Evolutionary conservation across 192 early-diverging fungal genomes (phyloP).

Genomic region (Phlyctochytrium planicorne): DNA sequence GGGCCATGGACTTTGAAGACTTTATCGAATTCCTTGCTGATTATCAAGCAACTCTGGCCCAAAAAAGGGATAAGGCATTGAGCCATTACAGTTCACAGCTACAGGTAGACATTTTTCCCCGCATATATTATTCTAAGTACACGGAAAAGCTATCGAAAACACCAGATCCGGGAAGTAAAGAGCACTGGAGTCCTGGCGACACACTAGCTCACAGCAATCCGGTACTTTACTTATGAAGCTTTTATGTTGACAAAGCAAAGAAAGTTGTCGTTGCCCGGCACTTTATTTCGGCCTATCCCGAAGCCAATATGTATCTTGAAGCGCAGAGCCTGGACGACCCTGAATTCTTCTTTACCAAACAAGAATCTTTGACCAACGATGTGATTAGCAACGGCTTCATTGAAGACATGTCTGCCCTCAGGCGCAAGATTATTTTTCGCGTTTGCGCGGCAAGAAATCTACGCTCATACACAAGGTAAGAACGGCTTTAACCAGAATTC

Average conservation of each 20-base stretch:
- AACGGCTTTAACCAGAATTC: background rate
- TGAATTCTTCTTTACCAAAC: constrained; percentile 28
- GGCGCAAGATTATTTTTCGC: constrained; percentile 29
- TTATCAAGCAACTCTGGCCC: constrained; percentile 29
- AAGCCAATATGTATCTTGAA: constrained; percentile 20
- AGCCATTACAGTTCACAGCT: constrained; percentile 8
- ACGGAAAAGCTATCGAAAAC: constrained; percentile 6
- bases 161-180: background rate
- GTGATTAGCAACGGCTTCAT: constrained; percentile 14
- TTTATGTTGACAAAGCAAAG: background rate
- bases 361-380: constrained; percentile 14
- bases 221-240: constrained; percentile 5
- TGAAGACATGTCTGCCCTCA: constrained; percentile 24
- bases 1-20: constrained; percentile 40
- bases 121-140: background rate
- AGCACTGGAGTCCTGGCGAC: constrained; percentile 6
- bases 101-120: background rate
- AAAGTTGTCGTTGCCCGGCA: constrained; percentile 23
- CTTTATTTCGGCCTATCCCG: constrained; percentile 34
- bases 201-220: constrained; percentile 4
- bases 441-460: constrained; percentile 27
- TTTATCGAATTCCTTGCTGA: constrained; percentile 46
- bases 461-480: constrained; percentile 4
- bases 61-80: constrained; percentile 15
- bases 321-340: constrained; percentile 33